Base-by-base conservation (phyloP, 2,329 filamentous ascomycete genomes). In the Stachybotrys echinatus region DNA sequence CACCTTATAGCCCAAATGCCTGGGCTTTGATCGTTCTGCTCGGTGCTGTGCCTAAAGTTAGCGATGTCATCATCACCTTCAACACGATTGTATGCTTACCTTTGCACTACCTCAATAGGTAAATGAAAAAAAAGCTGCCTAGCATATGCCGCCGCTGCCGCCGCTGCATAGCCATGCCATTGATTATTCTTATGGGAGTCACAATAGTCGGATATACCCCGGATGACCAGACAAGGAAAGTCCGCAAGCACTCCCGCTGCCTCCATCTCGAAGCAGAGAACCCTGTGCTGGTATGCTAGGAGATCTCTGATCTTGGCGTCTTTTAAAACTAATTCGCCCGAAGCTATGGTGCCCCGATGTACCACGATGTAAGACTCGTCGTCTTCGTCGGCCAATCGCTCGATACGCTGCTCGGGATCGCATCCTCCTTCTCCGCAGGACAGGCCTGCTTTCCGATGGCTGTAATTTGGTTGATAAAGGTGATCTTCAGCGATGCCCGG, bases 401-500 rank as follows among this genome's bases (percentile, higher is more conserved):
- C 17, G 20, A 23, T 12, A 20, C 42, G 42, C 20, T 17, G 42
- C 20, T 17, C 21, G 20, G 18, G 27, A 21, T 53, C 40, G 34
- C 51, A 57, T 27, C 42, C 50, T 17, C 12, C 40, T 46, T 53
- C 48, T 5, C 49, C 48, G 34, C 55, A 55, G 12, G 50, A 40
- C 38, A 31, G 17, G 6, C 42, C 50, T 18, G 22, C 27, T 39
- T 45, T 12, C 21, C 21, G 46, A 27, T 55, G 50, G 4, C n/a
- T 18, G 31, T 51, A 53, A n/a, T 49, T 18, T 8, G 42, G 43
- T 21, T 42, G 37, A 23, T 54, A 52, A 6, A 57, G 51, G 34
- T 51, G 38, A 47, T 57, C 55, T 8, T 45, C 44, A 7, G 21
- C 27, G 14, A 20, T n/a, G 19, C 52, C 54, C 4, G 50, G 54